Percentiles rank a stretch among this genome's conserved stretches.
phyloP scores from a whole-genome alignment of 2,329 filamentous ascomycete genomes.

The Microsporum audouinii region DNA sequence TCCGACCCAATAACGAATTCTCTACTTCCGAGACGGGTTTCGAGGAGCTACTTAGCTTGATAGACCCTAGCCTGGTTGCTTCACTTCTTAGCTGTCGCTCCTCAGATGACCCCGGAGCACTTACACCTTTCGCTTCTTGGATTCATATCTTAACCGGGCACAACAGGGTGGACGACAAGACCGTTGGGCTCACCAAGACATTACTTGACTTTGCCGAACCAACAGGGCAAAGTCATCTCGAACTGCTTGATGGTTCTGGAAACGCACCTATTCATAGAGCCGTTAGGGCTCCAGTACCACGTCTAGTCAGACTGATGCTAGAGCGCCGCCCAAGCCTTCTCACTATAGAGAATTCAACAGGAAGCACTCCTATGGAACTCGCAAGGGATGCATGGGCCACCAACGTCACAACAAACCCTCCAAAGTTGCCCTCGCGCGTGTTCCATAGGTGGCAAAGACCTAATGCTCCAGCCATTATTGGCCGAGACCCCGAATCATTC shows the following conservation, averaged over 20 bases:
- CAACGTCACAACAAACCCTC: slow-evolving; percentile 15
- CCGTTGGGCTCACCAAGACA: not conserved
- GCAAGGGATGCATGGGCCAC: slow-evolving; percentile 22
- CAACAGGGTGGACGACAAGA: not conserved
- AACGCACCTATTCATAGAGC: slow-evolving; percentile 34
- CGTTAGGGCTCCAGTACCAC: slow-evolving; percentile 38
- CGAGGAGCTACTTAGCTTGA: slow-evolving; percentile 49
- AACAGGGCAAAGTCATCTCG: slow-evolving; percentile 32
- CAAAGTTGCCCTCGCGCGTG: not conserved
- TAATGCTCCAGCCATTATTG: not conserved
- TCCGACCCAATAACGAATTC: slow-evolving; percentile 18
- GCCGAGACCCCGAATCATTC: not conserved
- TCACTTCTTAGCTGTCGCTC: slow-evolving; percentile 25
- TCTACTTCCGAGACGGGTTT: slow-evolving; percentile 22
- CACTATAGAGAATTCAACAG: slow-evolving; percentile 63
- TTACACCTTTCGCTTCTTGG: slow-evolving; percentile 48
- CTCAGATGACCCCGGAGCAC: slow-evolving; percentile 18
- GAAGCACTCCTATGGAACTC: slow-evolving; percentile 56
- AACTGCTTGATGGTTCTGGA: slow-evolving; percentile 33
- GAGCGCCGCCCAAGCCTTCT: slow-evolving; percentile 48
- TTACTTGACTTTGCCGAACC: slow-evolving; percentile 7
- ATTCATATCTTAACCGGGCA: slow-evolving; percentile 23
- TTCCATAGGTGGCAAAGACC: not conserved
- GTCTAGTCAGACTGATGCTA: slow-evolving; percentile 45
- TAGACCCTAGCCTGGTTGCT: slow-evolving; percentile 41